Base-by-base conservation (phyloP, 306 rosid genomes). In the Medicago ruthenica region DNA sequence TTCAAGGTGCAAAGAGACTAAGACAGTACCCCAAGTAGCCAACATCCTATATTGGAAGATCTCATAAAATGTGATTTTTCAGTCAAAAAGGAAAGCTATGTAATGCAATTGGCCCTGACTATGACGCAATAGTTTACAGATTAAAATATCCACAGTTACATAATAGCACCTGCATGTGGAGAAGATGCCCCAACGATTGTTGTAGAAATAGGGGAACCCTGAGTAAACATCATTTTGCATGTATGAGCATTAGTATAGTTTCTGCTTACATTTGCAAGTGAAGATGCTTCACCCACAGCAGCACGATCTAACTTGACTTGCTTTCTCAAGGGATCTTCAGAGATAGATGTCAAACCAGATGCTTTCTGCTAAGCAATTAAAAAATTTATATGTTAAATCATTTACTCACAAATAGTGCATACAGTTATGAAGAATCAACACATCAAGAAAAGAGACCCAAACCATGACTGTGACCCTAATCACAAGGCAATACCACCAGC, bases 261-360 rank as follows among this genome's bases (percentile, higher is more conserved):
- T 84, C 42, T 67, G 74, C 97, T 87, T 87, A 86, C 97, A 82
- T 44, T 71, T 61, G 57, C 63, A 17, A 50, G 51, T 34, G 83
- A 76, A 39, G 87, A 18, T 45, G 74, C 79, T 65, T 40, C 62
- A 58, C 77, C 41, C 70, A 57, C 74, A 39, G 82, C 63, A 78
- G 76, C 20, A 80, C 62, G 80, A 74, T 81, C 87, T 54, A 83
- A 60, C 80, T 87, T 89, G 76, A 61, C 79, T 71, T 81, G 89
- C 85, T 89, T 91, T 53, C 73, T 83, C 68, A 68, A 75, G 53
- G 85, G 85, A 53, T 82, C 83, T 40, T 63, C 84, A 59, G 79
- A 73, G 79, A 55, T 68, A 60, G 78, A 70, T 37, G 80, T 72
- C 61, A 71, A 65, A 47, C 67, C 73, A 72, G 40, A 48, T 24